A percentile compares a stretch with the other conserved stretches of the same genome.
These are phyloP conservation scores for Chrysoporthe austroafricana DNA, from an alignment of 2,329 filamentous ascomycete genomes.

Conservation along the genomic window DNA sequence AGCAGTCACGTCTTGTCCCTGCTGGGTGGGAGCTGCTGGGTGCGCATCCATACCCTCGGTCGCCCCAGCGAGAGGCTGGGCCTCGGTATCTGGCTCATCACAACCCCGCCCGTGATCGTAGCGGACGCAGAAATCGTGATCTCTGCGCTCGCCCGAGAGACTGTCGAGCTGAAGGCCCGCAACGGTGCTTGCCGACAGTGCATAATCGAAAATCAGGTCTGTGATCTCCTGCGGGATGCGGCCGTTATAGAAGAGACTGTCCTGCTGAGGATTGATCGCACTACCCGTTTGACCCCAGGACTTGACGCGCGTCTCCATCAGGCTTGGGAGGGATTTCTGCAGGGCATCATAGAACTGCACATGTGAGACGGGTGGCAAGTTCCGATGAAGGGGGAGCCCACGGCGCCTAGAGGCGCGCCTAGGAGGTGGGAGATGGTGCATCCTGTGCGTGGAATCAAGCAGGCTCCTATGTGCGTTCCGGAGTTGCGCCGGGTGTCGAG, in stretches of 20 bases:
- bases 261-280: background rate
- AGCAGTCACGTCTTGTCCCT: too few species aligned
- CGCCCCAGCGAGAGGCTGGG: too few species aligned
- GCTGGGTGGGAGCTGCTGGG: too few species aligned
- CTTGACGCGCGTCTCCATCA: constrained; percentile 5
- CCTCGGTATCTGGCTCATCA: background rate
- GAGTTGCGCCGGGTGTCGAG: too few species aligned
- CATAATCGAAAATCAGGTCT: constrained; percentile 16
- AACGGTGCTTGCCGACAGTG: background rate
- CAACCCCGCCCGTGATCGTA: background rate
- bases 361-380: background rate
- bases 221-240: constrained; percentile 16
- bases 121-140: constrained; percentile 5
- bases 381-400: background rate
- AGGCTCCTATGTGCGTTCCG: too few species aligned
- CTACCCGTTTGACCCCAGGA: background rate
- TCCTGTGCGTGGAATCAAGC: background rate
- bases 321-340: background rate
- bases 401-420: background rate
- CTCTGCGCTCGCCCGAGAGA: too few species aligned
- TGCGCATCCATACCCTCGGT: too few species aligned
- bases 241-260: constrained; percentile 1
- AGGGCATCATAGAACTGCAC: background rate
- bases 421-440: background rate
- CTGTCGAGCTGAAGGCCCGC: background rate